Evolutionary conservation across 257 asterid genomes (phyloP).

Genomic region (Pogostemon cablin): DNA sequence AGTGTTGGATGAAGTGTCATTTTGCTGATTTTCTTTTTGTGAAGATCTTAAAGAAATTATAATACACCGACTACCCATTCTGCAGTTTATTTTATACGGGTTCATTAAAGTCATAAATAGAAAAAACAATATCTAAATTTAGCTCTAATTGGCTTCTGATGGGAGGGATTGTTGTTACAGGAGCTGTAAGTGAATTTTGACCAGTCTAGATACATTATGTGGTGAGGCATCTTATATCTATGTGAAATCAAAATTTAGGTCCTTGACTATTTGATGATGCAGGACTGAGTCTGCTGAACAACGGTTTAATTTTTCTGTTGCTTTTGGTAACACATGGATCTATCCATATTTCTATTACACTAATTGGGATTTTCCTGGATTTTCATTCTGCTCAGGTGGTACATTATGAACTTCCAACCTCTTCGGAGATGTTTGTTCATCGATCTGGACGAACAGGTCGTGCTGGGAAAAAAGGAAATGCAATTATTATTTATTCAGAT

Average conservation of each 20-base stretch:
- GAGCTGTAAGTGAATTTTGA: slow-evolving; percentile 12
- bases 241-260: slow-evolving; percentile 7
- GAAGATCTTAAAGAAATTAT: background rate
- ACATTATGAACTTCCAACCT: slow-evolving; percentile 90
- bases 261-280: slow-evolving; percentile 8
- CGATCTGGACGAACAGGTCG: slow-evolving; percentile 99
- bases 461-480: slow-evolving; percentile 96
- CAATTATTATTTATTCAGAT: slow-evolving; percentile 76
- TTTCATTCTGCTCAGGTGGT: slow-evolving; percentile 60
- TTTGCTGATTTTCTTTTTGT: slow-evolving; percentile 3
- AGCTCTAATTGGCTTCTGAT: background rate
- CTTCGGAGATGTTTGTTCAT: slow-evolving; percentile 87
- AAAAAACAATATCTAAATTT: background rate
- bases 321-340: slow-evolving; percentile 11
- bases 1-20: slow-evolving; percentile 16
- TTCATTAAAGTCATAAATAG: background rate
- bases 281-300: background rate
- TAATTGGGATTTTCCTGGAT: background rate
- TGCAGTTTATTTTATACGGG: background rate
- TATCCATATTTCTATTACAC: background rate
- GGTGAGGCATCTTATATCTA: slow-evolving; percentile 6
- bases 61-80: too few species aligned
- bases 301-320: slow-evolving; percentile 8
- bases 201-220: slow-evolving; percentile 9
- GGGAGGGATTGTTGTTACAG: background rate